Percentiles rank a stretch among this genome's conserved stretches.
Conservation (phyloP, 306 rosid species). For the Crataegus laevigata region DNA sequence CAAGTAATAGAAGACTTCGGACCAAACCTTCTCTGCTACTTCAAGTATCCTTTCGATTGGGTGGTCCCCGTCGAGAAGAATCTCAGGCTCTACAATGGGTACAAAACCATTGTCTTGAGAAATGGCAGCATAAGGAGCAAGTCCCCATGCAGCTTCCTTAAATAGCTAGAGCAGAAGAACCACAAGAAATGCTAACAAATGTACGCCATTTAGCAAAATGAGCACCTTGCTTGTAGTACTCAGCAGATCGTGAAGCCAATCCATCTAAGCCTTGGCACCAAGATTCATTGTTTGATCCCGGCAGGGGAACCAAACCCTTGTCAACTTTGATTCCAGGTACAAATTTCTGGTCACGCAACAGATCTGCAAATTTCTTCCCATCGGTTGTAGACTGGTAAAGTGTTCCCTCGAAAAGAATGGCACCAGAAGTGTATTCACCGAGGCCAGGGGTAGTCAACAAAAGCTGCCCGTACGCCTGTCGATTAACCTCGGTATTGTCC, state of each 20-base stretch:
- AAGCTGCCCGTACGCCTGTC: conserved; percentile 94
- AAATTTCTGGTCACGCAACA: conserved; percentile 52
- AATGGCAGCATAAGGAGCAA: conserved; percentile 95
- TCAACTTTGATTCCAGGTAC: conserved; percentile 98
- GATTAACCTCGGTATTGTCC: conserved; percentile 74
- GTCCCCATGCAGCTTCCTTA: conserved; percentile 99
- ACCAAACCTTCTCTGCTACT: conserved; percentile 99
- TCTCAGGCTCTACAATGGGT: conserved; percentile 98
- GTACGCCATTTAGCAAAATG: conserved; percentile 97
- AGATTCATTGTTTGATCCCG: conserved; percentile 92
- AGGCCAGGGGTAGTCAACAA: conserved; percentile 90
- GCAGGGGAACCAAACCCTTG: conserved; percentile 98
- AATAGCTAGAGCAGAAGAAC: conserved; percentile 95
- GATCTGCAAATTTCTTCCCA: conserved; percentile 86
- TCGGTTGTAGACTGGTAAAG: conserved; percentile 87
- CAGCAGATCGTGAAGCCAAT: conserved; percentile 93
- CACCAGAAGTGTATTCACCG: conserved; percentile 86
- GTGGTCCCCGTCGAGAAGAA: conserved; percentile 98
- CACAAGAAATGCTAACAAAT: conserved; percentile 86
- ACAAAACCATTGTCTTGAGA: conserved; percentile 99
- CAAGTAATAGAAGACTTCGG: conserved; percentile 91
- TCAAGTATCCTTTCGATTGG: conserved; percentile 87
- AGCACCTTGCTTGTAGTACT: conserved; percentile 97
- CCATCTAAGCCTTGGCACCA: conserved; percentile 99
- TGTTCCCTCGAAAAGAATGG: conserved; percentile 92